Conservation (phyloP, 257 asterid species). For the Solanum sejunctum region DNA sequence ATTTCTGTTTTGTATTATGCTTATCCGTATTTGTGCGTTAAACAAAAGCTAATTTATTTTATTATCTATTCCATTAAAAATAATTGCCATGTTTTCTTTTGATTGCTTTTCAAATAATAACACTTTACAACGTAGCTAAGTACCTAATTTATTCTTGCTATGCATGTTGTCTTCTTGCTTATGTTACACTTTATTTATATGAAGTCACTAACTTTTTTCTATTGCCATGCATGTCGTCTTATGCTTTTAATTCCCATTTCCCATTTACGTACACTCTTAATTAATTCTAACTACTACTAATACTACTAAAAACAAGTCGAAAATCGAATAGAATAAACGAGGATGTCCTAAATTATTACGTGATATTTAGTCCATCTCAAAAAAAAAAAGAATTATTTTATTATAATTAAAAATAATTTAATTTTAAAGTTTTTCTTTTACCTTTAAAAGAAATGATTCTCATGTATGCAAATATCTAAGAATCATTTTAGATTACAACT, state of each 20-base stretch:
- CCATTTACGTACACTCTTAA: neutral
- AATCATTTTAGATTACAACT: too few relatives aligned
- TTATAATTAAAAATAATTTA: too few relatives aligned
- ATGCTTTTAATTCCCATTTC: neutral
- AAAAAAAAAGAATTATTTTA: too few relatives aligned
- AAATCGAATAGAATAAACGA: too few relatives aligned
- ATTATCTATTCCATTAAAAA: neutral
- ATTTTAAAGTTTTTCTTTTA: too few relatives aligned
- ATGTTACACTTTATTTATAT: neutral
- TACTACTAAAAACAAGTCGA: neutral
- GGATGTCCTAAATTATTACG: too few relatives aligned
- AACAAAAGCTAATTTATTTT: neutral
- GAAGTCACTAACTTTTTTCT: neutral
- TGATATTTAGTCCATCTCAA: too few relatives aligned
- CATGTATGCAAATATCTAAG: too few relatives aligned
- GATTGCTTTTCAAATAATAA: neutral
- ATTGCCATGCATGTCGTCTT: neutral
- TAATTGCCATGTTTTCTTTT: neutral
- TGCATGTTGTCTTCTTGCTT: neutral
- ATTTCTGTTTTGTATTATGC: neutral
- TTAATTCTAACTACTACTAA: neutral
- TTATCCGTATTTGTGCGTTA: neutral
- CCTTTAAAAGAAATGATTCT: too few relatives aligned
- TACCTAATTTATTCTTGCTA: neutral
- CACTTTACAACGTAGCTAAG: neutral